Evolutionary conservation across 176 grass and related monocot species (phyloP), one percentile per base, ranked within the genome.

Genomic region (Juncus effusus): DNA sequence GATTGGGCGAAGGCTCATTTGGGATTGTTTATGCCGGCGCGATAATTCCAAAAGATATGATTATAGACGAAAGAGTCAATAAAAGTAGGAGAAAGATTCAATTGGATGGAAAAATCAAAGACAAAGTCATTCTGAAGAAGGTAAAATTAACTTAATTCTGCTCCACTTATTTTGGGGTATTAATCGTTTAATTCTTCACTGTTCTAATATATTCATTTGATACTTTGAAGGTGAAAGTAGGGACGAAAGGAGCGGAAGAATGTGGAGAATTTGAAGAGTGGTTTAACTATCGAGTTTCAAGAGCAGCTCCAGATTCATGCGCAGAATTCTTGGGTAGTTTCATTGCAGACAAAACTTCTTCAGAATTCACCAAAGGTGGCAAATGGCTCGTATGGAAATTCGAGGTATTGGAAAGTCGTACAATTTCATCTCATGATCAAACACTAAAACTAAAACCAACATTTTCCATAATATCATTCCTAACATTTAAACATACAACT

Each of bases 381-480:
- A 97, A 92, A 45, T 97, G 93, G 93, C 88, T 97, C 28, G 88
- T 97, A 6, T 97, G 93, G 93, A 91, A 87, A 69, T 97, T 80
- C 15, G 93, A 97, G 93, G 93, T 97, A 3, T 19, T 41, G 60
- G 13, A 65, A 7, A 39, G 41, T 10, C n/a, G 0, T 60, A 38
- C 37, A 40, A 36, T 47, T 39, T 41, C 40, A 16, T 39, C 42
- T 52, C 10, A 66, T 60, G 35, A 15, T 35, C 66, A 50, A 70
- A 40, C 11, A 56, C 16, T 42, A 45, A 15, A 19, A 4, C 3
- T 28, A 1, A 49, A 5, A 13, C 15, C 10, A 35, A 37, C 35
- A 7, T 12, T 56, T 35, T 7, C 10, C 52, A 37, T 55, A 51
- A 10, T 59, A 40, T 71, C 3, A 13, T 56, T 40, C 10, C 50